phyloP scores from a whole-genome alignment of 176 grass and related monocot genomes.

The Avena eriantha region DNA sequence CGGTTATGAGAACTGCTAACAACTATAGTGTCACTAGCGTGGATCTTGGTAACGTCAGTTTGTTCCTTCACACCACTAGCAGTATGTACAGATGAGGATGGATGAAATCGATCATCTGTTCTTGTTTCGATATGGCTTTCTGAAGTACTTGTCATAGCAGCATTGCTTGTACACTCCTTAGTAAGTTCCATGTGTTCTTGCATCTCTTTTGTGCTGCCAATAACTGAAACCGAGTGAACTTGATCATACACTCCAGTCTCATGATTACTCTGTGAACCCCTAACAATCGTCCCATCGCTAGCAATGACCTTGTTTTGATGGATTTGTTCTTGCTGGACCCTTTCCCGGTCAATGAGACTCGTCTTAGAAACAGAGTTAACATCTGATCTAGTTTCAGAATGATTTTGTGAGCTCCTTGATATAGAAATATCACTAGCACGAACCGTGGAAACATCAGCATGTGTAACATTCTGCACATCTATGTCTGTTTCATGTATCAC shows the following conservation, averaged over 20 bases:
- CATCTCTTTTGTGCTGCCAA: conserved; percentile 31
- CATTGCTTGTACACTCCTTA: conserved; percentile 29
- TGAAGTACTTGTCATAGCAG: conserved; percentile 13
- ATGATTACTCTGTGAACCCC: conserved; percentile 29
- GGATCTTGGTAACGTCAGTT: conserved; percentile 28
- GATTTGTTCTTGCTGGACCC: conserved; percentile 27
- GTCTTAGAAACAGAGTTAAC: conserved; percentile 29
- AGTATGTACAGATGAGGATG: conserved; percentile 32
- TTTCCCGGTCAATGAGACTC: conserved; percentile 24
- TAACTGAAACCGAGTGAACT: conserved; percentile 36
- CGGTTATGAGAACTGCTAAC: conserved; percentile 36
- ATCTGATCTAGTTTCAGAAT: conserved; percentile 44
- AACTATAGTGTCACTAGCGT: conserved; percentile 35
- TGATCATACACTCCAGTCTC: conserved; percentile 39
- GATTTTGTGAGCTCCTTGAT: conserved; percentile 43
- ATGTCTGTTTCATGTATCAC: conserved; percentile 57
- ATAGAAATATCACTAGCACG: conserved; percentile 43
- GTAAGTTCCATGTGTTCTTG: conserved; percentile 39
- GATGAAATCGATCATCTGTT: conserved; percentile 19
- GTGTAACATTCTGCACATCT: conserved; percentile 58
- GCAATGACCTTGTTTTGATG: conserved; percentile 43
- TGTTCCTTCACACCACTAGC: conserved; percentile 37
- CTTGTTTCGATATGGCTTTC: conserved; percentile 1
- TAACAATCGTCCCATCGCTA: conserved; percentile 37
- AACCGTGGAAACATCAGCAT: conserved; percentile 53